Base-by-base conservation (phyloP, 2,329 filamentous ascomycete species). In the Stachybotrys chartarum region DNA sequence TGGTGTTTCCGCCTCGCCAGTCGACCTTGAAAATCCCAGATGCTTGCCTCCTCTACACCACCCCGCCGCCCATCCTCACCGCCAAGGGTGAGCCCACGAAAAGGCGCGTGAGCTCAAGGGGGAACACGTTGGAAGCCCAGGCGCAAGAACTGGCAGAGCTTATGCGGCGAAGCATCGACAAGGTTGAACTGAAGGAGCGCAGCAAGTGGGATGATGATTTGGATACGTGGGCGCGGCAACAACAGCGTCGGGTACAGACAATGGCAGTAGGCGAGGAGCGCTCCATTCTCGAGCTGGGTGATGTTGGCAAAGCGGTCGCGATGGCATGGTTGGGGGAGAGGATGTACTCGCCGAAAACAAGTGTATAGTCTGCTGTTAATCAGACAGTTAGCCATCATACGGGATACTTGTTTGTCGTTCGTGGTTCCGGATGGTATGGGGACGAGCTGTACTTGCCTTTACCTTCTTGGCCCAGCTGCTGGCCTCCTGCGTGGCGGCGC, bases 11-110 rank as follows among this genome's bases (percentile, higher is more conserved):
- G 0, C 76, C 80, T 1, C 63, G 70, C 3, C 55, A 63, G 3
- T 80, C 78, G 1, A 75, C 70, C 1, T 72, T 82, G 14, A 74
- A 71, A 57, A 73, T 83, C 5, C 81, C 81, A 3, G 66, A 75
- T 45, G 70, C 74, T 1, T 63, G 83, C 10, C 63, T 84, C 0
- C 59, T 84, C 35, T 72, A 82, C 61, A 74, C 78, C 48, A 61
- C 66, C 0, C 56, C 65, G 2, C 64, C 69, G 3, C 52, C 61
- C 17, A 51, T 60, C 1, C 56, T 59, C 2, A 52, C 50, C 16
- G 49, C 55, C 11, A 56, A 32, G 24, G 53, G 57, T 51, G 60
- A 61, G n/a, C 57, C 61, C 7, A 51, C 55, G 14, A 60, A 58
- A 55, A 57, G 58, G 46, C 55, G 50, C 54, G 61, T 59, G 5